Evolutionary conservation across 2,329 filamentous ascomycete species (phyloP).

Genomic region (Lasiodiplodia sp.): DNA sequence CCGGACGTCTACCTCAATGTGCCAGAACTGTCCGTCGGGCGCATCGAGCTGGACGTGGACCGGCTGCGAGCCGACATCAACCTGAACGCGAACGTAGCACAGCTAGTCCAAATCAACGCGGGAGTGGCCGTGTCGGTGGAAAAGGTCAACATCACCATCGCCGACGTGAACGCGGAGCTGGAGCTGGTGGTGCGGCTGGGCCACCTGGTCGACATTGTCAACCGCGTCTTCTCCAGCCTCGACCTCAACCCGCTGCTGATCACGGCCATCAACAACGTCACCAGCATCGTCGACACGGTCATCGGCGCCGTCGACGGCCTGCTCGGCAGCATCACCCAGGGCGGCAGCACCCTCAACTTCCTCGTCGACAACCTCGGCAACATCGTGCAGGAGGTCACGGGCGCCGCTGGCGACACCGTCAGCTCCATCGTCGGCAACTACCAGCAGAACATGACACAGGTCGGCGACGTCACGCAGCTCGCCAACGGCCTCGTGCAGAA

Average conservation of each 20-base stretch:
- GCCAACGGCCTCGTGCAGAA: conserved; percentile 56
- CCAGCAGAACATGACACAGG: conserved; percentile 65
- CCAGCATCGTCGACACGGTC: conserved; percentile 56
- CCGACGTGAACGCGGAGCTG: conserved; percentile 65
- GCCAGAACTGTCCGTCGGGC: conserved; percentile 64
- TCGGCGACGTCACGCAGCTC: conserved; percentile 47
- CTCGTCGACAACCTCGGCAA: conserved; percentile 68
- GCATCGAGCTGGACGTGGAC: conserved; percentile 68
- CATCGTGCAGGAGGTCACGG: conserved; percentile 66
- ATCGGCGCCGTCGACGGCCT: conserved; percentile 66
- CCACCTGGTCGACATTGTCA: conserved; percentile 67
- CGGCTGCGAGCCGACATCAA: conserved; percentile 66
- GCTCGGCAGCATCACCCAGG: conserved; percentile 65
- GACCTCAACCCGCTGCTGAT: conserved; percentile 69
- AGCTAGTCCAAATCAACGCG: conserved; percentile 61
- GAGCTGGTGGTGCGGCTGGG: conserved; percentile 67
- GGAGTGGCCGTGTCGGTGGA: conserved; percentile 56
- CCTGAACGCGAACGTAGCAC: conserved; percentile 66
- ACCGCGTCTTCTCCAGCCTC: conserved; percentile 65
- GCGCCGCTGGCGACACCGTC: conserved; percentile 53
- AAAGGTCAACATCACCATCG: conserved; percentile 67
- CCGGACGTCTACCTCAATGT: conserved; percentile 67
- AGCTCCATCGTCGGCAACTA: conserved; percentile 66
- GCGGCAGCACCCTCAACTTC: conserved; percentile 62
- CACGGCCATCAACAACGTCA: conserved; percentile 62